These are phyloP conservation scores for Myrica gale DNA, from an alignment of 306 rosid genomes.

Conservation along the genomic window DNA sequence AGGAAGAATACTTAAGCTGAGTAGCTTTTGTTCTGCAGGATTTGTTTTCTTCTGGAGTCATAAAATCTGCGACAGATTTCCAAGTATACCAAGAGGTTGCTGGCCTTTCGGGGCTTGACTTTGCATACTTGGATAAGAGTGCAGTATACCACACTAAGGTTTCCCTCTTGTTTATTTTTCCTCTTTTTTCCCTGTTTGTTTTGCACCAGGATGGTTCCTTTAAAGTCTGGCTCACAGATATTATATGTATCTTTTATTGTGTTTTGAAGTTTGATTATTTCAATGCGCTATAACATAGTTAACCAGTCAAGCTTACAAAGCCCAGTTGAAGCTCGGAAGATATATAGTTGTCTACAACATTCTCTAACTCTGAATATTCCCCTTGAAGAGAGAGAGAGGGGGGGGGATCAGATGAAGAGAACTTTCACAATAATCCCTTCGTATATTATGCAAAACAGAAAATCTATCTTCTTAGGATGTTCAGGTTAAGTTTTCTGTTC, in stretches of 20 bases:
- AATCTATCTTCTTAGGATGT: background rate
- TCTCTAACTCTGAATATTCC: background rate
- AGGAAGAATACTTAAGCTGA: slow-evolving; percentile 15
- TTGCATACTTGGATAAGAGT: slow-evolving; percentile 72
- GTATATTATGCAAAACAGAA: background rate
- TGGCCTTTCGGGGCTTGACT: slow-evolving; percentile 94
- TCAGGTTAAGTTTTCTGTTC: slow-evolving; percentile 2
- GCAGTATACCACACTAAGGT: slow-evolving; percentile 99
- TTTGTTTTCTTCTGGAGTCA: slow-evolving; percentile 81
- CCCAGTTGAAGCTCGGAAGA: slow-evolving; percentile 2
- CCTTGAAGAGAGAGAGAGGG: background rate
- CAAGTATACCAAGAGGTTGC: slow-evolving; percentile 88
- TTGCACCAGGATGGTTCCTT: no score
- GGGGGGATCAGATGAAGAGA: background rate
- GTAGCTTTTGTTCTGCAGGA: slow-evolving; percentile 56
- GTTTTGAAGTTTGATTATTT: no score
- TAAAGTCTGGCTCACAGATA: no score
- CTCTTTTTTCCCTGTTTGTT: slow-evolving; percentile 10
- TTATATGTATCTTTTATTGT: no score
- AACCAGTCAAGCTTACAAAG: background rate
- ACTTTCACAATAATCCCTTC: background rate
- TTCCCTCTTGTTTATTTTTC: slow-evolving; percentile 23
- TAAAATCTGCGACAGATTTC: slow-evolving; percentile 91
- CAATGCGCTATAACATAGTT: background rate
- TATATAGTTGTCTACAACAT: background rate